Evolutionary conservation across 768 basidiomycete genomes (phyloP).

Genomic region (Rhizopogon sp.): DNA sequence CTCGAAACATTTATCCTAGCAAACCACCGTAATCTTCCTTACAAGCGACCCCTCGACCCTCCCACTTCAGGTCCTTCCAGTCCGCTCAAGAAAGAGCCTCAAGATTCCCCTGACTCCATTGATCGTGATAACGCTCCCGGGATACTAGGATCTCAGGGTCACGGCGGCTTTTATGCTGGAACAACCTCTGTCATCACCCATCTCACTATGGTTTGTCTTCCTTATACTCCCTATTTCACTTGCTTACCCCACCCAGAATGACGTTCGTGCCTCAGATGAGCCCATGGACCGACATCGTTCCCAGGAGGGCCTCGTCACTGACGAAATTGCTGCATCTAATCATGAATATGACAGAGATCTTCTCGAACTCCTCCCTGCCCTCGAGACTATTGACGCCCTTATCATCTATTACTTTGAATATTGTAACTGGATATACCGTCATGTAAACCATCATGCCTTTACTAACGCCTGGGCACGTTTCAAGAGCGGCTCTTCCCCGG

Average conservation of each 20-base stretch:
- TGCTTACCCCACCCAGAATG: slow-evolving; percentile 28
- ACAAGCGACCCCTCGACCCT: slow-evolving; percentile 22
- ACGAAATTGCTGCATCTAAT: slow-evolving; percentile 39
- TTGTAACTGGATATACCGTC: slow-evolving; percentile 85
- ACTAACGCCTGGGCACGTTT: slow-evolving; percentile 65
- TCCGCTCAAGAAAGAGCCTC: slow-evolving; percentile 49
- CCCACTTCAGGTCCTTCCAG: slow-evolving; percentile 28
- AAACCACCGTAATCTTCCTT: slow-evolving; percentile 23
- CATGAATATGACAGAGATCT: slow-evolving; percentile 72
- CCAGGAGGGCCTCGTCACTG: slow-evolving; percentile 33
- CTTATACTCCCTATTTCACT: slow-evolving; percentile 10
- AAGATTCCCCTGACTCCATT: slow-evolving; percentile 37
- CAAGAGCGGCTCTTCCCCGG: slow-evolving; percentile 60
- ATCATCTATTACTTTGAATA: slow-evolving; percentile 78
- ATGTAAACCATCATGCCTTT: slow-evolving; percentile 64
- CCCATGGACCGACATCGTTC: slow-evolving; percentile 42
- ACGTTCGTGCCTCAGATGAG: slow-evolving; percentile 46
- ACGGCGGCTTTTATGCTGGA: slow-evolving; percentile 74
- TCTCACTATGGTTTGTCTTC: slow-evolving; percentile 47
- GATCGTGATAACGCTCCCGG: slow-evolving; percentile 52
- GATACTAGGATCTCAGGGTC: slow-evolving; percentile 59
- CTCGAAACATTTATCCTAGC: slow-evolving; percentile 31
- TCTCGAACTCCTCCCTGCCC: slow-evolving; percentile 55
- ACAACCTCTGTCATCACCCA: slow-evolving; percentile 72
- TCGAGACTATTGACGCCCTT: slow-evolving; percentile 68